A percentile compares a stretch with the other conserved stretches of the same genome.
These are phyloP conservation scores for Laetiporus sulphureus DNA, from an alignment of 1,284 basidiomycete genomes.

Conservation along the genomic window DNA sequence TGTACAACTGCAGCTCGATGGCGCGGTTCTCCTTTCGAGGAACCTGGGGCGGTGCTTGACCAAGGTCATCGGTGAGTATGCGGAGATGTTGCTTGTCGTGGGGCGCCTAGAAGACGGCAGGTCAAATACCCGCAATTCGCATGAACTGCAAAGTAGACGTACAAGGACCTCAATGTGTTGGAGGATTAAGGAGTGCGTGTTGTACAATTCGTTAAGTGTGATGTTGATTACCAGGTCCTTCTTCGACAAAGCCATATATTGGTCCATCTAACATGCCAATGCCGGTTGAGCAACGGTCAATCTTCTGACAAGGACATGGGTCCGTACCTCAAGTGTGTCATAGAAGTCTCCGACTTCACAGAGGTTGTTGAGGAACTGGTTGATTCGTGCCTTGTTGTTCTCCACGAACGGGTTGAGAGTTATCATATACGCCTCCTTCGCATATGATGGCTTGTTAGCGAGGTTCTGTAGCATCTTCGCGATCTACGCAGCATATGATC, in stretches of 20 bases:
- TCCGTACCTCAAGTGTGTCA: slow-evolving; percentile 93
- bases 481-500: slow-evolving; percentile 49
- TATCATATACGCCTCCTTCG: slow-evolving; percentile 99
- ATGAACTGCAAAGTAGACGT: slow-evolving; percentile 30
- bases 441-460: slow-evolving; percentile 97
- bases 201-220: slow-evolving; percentile 98
- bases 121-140: not conserved
- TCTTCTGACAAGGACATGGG: too few relatives aligned
- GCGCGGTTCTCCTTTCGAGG: slow-evolving; percentile 96
- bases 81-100: slow-evolving; percentile 97
- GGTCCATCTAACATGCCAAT: slow-evolving; percentile 67
- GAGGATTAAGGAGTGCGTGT: slow-evolving; percentile 90
- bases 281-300: too few relatives aligned
- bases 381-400: slow-evolving; percentile 96
- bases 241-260: slow-evolving; percentile 99
- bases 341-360: slow-evolving; percentile 99
- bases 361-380: slow-evolving; percentile 92
- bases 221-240: slow-evolving; percentile 98
- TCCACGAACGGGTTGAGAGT: slow-evolving; percentile 98
- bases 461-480: slow-evolving; percentile 99
- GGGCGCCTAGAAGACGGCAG: slow-evolving; percentile 59
- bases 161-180: slow-evolving; percentile 95
- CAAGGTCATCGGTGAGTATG: slow-evolving; percentile 93
- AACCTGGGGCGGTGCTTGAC: slow-evolving; percentile 87
- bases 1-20: slow-evolving; percentile 89